These are phyloP conservation scores for Diaporthe capsici DNA, from an alignment of 2,329 filamentous ascomycete species.

Conservation along the genomic window DNA sequence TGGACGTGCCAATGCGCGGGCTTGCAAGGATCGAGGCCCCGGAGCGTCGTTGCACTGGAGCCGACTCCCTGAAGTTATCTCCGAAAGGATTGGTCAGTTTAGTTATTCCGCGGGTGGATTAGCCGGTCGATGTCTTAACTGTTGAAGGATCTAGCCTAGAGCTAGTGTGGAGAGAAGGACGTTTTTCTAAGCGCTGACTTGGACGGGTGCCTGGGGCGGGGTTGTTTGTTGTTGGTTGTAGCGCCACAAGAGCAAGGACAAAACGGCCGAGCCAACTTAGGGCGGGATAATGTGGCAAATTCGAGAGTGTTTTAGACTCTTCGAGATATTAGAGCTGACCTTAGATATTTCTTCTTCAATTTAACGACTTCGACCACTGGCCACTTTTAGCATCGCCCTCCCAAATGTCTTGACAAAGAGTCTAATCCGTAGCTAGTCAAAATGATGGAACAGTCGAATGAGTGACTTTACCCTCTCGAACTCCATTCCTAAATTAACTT, in stretches of 20 bases:
- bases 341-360: background rate
- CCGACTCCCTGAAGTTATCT: background rate
- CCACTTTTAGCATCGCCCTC: background rate
- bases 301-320: background rate
- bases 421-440: background rate
- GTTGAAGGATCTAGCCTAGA: background rate
- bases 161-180: background rate
- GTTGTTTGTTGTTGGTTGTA: background rate
- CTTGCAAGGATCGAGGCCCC: background rate
- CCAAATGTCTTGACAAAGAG: background rate
- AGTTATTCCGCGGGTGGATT: background rate
- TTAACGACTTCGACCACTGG: background rate
- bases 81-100: background rate
- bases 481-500: background rate
- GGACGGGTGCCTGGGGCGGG: background rate
- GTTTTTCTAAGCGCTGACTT: background rate
- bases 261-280: background rate
- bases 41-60: background rate
- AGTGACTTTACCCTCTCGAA: background rate
- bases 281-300: background rate
- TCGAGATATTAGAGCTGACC: background rate
- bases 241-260: background rate
- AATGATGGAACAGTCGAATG: background rate
- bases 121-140: background rate
- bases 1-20: background rate